Base-by-base conservation (phyloP, 441 rosid genomes). In the Euphorbia corollata region DNA sequence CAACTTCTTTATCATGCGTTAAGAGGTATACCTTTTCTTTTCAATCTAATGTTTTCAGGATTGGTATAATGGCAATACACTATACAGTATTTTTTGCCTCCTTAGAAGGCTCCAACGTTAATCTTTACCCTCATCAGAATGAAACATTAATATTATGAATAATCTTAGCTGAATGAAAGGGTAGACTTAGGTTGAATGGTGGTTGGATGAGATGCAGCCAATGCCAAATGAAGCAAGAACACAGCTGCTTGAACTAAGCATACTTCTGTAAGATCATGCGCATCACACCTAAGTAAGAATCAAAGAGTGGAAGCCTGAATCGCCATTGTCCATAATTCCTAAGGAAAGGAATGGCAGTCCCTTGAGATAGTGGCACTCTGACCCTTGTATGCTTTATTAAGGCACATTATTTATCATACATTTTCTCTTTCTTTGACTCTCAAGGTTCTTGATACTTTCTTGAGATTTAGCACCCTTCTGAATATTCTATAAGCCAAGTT, bases 1-100 rank as follows among this genome's bases (percentile, higher is more conserved):
- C 84, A 72, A 71, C 93, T 93, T 77, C 82, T 93, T 78, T 68
- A 67, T 69, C 77, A 64, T 74, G 99, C 99, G 58, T 81, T 91
- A 34, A 81, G 70, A 85, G 99, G 99, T 93, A 86, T 30, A 23
- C 32, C 4, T 57, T 64, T 56, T 47, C 20, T 51, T 60, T 48
- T 27, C 12, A 51, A 54, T 53, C 22, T 22, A 27, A 56, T 24
- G 6, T 30, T 64, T 36, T 65, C 7, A 16, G 6, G 57, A 18
- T 24, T 66, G 22, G 2, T 39, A 19, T 39, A 5, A 22, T 13
- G 22, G 43, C 22, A 18, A 36, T 36, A 2, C 41, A 8, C 4
- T 36, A 36, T n/a, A n/a, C n/a, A n/a, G n/a, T n/a, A n/a, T n/a
- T 36, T 36, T 24, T 47, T n/a, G 8, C 57, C 13, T 30, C 65